phyloP scores from a whole-genome alignment of 257 asterid species.

The Solanum bulbocastanum region DNA sequence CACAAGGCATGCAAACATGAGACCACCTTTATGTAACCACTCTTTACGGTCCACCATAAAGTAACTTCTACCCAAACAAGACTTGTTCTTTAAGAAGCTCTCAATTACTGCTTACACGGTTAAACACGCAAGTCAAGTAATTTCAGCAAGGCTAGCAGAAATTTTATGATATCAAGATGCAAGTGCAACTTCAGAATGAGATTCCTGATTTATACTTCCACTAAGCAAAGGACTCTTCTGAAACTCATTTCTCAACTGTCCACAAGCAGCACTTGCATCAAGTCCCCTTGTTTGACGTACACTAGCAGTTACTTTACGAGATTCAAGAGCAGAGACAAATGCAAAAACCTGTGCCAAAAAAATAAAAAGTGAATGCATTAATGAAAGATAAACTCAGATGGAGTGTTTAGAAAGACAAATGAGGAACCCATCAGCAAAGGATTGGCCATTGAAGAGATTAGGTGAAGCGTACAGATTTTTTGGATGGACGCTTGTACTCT shows the following conservation, averaged over 20 bases:
- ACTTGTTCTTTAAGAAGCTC: background rate
- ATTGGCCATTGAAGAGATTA: background rate
- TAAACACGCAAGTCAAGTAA: background rate
- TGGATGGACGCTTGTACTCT: constrained; percentile 70
- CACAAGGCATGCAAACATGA: background rate
- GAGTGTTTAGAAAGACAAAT: background rate
- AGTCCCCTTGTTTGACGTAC: constrained; percentile 89
- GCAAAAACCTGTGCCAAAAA: constrained; percentile 45
- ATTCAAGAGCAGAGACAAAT: constrained; percentile 70
- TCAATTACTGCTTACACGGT: background rate
- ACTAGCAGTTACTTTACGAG: constrained; percentile 73
- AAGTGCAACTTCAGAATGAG: constrained; percentile 38
- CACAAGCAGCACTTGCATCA: constrained; percentile 97
- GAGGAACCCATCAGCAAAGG: background rate
- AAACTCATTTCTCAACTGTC: constrained; percentile 84
- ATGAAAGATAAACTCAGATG: background rate
- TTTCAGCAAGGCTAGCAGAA: background rate
- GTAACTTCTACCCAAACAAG: background rate
- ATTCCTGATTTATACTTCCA: constrained; percentile 20
- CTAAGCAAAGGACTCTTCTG: constrained; percentile 66
- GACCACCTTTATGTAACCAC: background rate
- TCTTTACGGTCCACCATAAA: background rate
- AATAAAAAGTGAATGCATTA: background rate
- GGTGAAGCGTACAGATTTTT: constrained; percentile 45
- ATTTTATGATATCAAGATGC: constrained; percentile 25